phyloP scores from a whole-genome alignment of 1,139 yeast species.

The Yamadazyma aaseri region DNA sequence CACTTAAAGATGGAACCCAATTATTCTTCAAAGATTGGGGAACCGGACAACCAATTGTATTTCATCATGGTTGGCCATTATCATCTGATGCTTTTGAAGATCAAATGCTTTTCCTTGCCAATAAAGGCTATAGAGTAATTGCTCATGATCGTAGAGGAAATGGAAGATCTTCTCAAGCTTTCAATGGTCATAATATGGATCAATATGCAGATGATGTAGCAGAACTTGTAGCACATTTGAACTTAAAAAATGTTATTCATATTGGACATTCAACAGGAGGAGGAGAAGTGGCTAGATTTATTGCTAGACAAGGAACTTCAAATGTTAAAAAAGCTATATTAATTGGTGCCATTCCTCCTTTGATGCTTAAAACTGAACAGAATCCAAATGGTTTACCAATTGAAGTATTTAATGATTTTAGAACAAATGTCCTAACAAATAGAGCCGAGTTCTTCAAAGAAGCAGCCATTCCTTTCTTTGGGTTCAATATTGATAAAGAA shows the following conservation, averaged over 20 bases:
- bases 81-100: slow-evolving; percentile 19
- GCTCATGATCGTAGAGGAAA: slow-evolving; percentile 21
- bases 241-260: slow-evolving; percentile 15
- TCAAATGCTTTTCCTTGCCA: slow-evolving; percentile 16
- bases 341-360: slow-evolving; percentile 19
- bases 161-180: slow-evolving; percentile 18
- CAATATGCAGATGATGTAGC: slow-evolving; percentile 21
- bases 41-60: slow-evolving; percentile 15
- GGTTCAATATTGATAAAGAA: slow-evolving; percentile 11
- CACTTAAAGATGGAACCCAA: slow-evolving; percentile 14
- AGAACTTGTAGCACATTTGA: slow-evolving; percentile 15
- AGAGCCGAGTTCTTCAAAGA: slow-evolving; percentile 15
- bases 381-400: slow-evolving; percentile 15
- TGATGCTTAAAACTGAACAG: slow-evolving; percentile 14
- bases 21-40: slow-evolving; percentile 20
- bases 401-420: slow-evolving; percentile 15
- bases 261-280: slow-evolving; percentile 21
- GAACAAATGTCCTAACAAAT: slow-evolving; percentile 14
- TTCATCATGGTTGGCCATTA: slow-evolving; percentile 21
- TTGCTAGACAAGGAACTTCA: slow-evolving; percentile 15
- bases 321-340: slow-evolving; percentile 17
- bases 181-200: slow-evolving; percentile 18
- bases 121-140: slow-evolving; percentile 18
- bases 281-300: slow-evolving; percentile 19
- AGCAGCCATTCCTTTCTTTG: slow-evolving; percentile 15